Conservation (phyloP, 2,329 filamentous ascomycete species). For the Myrmaecium sp. region DNA sequence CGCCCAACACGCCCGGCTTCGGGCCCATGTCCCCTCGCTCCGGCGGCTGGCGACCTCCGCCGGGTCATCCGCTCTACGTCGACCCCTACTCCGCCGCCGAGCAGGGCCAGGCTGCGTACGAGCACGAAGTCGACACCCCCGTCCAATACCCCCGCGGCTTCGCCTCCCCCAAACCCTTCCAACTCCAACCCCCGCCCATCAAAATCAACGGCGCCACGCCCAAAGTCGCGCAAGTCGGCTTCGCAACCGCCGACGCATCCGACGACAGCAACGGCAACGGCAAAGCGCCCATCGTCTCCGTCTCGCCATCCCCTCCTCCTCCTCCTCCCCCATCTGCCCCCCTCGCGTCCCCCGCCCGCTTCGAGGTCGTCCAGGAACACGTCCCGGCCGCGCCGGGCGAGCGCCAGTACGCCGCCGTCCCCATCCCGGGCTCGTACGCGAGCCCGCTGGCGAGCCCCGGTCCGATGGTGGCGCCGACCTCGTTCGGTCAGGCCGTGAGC, state of each 20-base stretch:
- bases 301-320: slow-evolving; percentile 14
- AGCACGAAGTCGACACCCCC: slow-evolving; percentile 38
- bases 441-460: slow-evolving; percentile 28
- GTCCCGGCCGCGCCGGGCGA: slow-evolving; percentile 60
- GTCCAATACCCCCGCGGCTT: slow-evolving; percentile 25
- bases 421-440: slow-evolving; percentile 73
- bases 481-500: no score
- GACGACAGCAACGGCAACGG: slow-evolving; percentile 11
- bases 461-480: no score
- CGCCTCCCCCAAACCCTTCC: slow-evolving; percentile 48
- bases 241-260: slow-evolving; percentile 26
- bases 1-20: slow-evolving; percentile 86
- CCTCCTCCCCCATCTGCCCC: not conserved
- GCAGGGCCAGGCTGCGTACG: slow-evolving; percentile 33
- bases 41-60: slow-evolving; percentile 30
- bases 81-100: slow-evolving; percentile 28
- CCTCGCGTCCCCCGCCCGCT: not conserved
- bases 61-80: slow-evolving; percentile 23
- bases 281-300: slow-evolving; percentile 22
- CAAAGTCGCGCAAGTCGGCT: slow-evolving; percentile 44
- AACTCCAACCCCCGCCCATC: slow-evolving; percentile 68
- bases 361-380: slow-evolving; percentile 41
- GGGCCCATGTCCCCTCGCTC: slow-evolving; percentile 46
- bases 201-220: slow-evolving; percentile 67
- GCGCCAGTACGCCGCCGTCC: slow-evolving; percentile 68